These are phyloP conservation scores for Podaxis pistillaris DNA, from an alignment of 768 basidiomycete genomes.

Conservation along the genomic window DNA sequence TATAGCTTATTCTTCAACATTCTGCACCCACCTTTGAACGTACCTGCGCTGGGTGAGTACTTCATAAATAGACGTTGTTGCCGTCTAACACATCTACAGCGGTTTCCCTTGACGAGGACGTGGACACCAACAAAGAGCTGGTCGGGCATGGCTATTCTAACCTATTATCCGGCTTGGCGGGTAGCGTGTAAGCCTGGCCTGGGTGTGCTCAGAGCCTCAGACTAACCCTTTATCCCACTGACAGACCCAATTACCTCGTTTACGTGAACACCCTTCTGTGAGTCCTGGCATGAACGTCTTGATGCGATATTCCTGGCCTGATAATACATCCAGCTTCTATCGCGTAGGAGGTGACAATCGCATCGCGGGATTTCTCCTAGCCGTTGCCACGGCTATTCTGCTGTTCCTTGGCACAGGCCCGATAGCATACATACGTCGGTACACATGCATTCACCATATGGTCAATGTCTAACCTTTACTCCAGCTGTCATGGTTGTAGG, in stretches of 20 bases:
- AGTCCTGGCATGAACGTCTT: conserved; percentile 1
- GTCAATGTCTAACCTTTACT: neutral
- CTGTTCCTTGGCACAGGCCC: conserved; percentile 84
- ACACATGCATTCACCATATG: neutral
- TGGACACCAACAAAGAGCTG: conserved; percentile 91
- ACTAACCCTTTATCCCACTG: neutral
- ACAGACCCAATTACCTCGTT: conserved; percentile 80
- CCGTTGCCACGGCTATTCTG: conserved; percentile 65
- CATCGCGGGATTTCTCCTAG: conserved; percentile 83
- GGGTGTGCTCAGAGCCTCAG: neutral
- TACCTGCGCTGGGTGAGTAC: conserved; percentile 76
- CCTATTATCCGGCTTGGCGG: conserved; percentile 72
- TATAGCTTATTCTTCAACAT: conserved; percentile 79
- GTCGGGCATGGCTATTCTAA: conserved; percentile 94
- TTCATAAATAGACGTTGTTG: neutral
- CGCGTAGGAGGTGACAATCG: conserved; percentile 89
- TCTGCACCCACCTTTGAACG: conserved; percentile 82
- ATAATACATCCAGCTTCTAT: conserved; percentile 62
- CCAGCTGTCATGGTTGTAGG: conserved; percentile 89
- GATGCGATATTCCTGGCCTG: neutral
- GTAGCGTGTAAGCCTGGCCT: conserved; percentile 57
- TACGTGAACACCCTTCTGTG: conserved; percentile 85
- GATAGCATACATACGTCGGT: conserved; percentile 89
- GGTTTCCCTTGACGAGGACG: conserved; percentile 83
- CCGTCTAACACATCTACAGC: conserved; percentile 38